Conservation (phyloP, 805 yeast species). For the Saturnispora quitensis region DNA sequence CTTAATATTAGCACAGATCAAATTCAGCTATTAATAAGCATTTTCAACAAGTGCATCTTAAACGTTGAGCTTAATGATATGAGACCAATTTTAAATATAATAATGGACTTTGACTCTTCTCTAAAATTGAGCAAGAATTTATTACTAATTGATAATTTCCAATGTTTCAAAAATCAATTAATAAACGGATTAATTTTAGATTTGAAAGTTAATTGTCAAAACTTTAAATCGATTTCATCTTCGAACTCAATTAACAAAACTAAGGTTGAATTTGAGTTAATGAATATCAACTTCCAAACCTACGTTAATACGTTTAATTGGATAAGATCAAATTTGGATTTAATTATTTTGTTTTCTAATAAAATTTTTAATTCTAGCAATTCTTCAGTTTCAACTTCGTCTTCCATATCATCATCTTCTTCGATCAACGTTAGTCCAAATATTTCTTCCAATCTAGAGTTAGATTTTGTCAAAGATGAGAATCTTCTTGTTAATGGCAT, state of each 20-base stretch:
- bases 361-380: background rate
- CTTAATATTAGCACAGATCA: background rate
- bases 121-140: constrained; percentile 5
- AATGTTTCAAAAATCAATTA: constrained; percentile 1
- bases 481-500: background rate
- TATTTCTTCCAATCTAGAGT: background rate
- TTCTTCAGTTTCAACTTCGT: background rate
- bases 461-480: background rate
- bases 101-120: constrained; percentile 11
- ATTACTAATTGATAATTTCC: constrained; percentile 3
- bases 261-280: background rate
- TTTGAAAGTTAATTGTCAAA: constrained; percentile 4
- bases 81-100: constrained; percentile 10
- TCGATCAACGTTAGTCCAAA: constrained; percentile 4
- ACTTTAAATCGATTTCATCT: background rate
- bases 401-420: background rate
- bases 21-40: constrained; percentile 3
- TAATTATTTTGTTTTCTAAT: constrained; percentile 6
- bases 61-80: constrained; percentile 13
- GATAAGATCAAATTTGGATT: constrained; percentile 8
- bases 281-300: background rate
- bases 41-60: constrained; percentile 10
- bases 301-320: constrained; percentile 3
- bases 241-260: background rate
- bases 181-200: constrained; percentile 11